A percentile compares a stretch with the other conserved stretches of the same genome.
phyloP scores from a whole-genome alignment of 2,329 filamentous ascomycete genomes.

The Trichoderma pleuroti region DNA sequence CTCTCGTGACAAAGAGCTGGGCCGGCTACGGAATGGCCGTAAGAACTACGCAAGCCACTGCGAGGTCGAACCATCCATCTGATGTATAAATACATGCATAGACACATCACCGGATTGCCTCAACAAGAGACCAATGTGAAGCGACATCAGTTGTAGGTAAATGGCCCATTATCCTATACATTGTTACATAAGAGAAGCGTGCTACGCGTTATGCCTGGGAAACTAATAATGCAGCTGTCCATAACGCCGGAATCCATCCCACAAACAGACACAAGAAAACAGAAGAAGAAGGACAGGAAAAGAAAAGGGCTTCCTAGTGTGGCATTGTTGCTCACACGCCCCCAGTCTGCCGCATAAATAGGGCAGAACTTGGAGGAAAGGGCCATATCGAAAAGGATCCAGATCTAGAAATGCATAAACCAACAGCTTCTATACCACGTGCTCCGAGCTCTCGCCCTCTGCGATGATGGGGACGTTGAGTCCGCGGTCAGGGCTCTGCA shows the following conservation, averaged over 20 bases:
- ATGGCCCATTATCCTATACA: constrained; percentile 1
- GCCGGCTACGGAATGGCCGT: not conserved
- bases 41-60: not conserved
- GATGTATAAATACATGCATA: not conserved
- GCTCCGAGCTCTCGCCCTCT: constrained; percentile 75
- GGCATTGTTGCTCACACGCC: not conserved
- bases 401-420: constrained; percentile 1
- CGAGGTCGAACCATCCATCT: too few relatives aligned
- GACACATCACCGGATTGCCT: not conserved
- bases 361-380: not conserved
- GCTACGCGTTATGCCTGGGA: constrained; percentile 18
- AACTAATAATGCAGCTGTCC: constrained; percentile 2
- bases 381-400: constrained; percentile 13
- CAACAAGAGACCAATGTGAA: not conserved
- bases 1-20: not conserved
- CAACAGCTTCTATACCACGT: constrained; percentile 57
- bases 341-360: not conserved
- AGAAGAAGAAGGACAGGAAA: not conserved
- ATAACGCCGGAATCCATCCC: constrained; percentile 14
- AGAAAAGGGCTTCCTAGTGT: not conserved
- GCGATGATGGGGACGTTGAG: constrained; percentile 82
- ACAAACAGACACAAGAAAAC: not conserved
- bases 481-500: constrained; percentile 88
- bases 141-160: not conserved
- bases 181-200: constrained; percentile 20